Base-by-base conservation (phyloP, 1,139 yeast species). In the Yamadazyma taylorii region DNA sequence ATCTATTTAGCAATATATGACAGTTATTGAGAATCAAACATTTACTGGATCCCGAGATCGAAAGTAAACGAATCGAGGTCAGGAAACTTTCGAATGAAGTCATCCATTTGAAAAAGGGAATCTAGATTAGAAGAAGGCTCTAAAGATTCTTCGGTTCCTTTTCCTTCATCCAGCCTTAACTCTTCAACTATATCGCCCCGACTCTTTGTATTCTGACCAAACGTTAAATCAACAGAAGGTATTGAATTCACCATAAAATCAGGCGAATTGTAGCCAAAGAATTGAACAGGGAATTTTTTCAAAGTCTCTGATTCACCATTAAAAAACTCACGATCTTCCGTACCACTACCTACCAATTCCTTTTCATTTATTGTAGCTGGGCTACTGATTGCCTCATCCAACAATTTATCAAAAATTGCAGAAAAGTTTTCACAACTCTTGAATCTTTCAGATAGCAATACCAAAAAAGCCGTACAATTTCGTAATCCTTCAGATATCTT, bases 371-470 rank as follows among this genome's bases (percentile, higher is more conserved):
- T 25, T 16, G 16, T n/a, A 25, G 10, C 16, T 12, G 28, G 28
- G 13, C 28, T 25, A 16, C 28, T 25, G 28, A 25, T 10, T 8
- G 28, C 28, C 10, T 25, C 28, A 25, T 25, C 28, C 16, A 25
- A 25, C 16, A 25, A 25, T 5, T n/a, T 25, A 10, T 25, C 28
- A 25, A 25, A 25, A 25, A 25, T 25, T 5, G 28, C 14, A 13
- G 28, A 25, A 25, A 25, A 25, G 28, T 25, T 25, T 13, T 25
- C 28, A 25, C 28, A 25, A 25, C 28, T 25, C 10, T 25, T 25
- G 28, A 25, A 25, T 13, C 16, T 25, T 25, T 25, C 28, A 12
- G 28, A 25, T 25, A 25, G 10, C 16, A 25, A 25, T 12, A 25
- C 28, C 13, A 25, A 25, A 13, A 25, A 25, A 13, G 28, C 4